Evolutionary conservation across 345 rosid genomes (phyloP), one percentile per base, ranked within the genome.

Genomic region (Eucalyptus leucophloia): DNA sequence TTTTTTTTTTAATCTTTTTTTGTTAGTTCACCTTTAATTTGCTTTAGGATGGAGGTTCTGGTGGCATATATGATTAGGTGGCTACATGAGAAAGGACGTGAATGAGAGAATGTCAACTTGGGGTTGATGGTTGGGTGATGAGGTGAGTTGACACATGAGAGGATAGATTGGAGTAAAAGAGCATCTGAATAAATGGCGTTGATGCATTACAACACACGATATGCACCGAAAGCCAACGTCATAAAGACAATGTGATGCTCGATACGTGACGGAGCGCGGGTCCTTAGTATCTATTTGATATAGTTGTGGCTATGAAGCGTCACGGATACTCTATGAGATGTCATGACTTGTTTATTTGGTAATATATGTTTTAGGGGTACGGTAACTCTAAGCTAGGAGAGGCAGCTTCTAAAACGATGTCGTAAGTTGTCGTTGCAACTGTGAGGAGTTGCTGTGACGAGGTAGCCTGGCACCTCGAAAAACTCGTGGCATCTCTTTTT

Each of bases 91-190:
- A 90, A 83, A 87, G 87, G 51, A 91, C 89, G 40, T 40, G 42
- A 77, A 42, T 26, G 86, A 86, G 87, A 86, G 93, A 94, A 91
- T 91, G 94, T 92, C 95, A 94, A 91, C 94, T 91, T 92, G 86
- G 88, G 91, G 91, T 90, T 5, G 62, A 56, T 56, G 62, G 62
- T 56, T 56, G 30, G 30, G 28, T 56, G 62, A 56, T 56, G 30
- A 56, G 62, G 62, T 56, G 62, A 56, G 62, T 56, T 56, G 62
- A 87, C 28, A 23, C 58, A 87, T 87, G 85, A 83, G 42, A n/a
- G 89, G 87, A 90, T 47, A 30, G 82, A 11, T 10, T 19, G 82
- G 21, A 86, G 40, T 18, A 69, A 69, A 40, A 69, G 47, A 40
- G 85, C 85, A 77, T 77, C 85, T 77, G 47, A 77, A 37, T 77